phyloP scores from a whole-genome alignment of 169 alveolate genomes.

The Cardiosporidium cionae region DNA sequence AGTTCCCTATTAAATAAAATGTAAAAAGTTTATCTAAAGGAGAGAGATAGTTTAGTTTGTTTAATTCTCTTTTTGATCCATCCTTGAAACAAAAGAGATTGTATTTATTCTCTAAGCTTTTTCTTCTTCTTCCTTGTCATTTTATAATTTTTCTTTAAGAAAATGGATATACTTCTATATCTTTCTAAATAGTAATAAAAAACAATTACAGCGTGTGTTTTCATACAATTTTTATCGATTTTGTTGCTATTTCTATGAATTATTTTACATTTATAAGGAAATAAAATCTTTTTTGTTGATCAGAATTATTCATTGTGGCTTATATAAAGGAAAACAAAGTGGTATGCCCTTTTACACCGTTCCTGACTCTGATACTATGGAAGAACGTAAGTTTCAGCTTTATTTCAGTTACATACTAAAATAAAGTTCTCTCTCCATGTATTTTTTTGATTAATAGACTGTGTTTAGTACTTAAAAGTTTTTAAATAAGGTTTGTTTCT shows the following conservation, averaged over 20 bases:
- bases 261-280: background rate
- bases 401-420: no score
- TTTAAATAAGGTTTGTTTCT: no score
- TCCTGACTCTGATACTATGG: no score
- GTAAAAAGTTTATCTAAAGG: no score
- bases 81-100: background rate
- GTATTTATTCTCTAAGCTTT: background rate
- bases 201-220: background rate
- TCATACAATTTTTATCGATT: background rate
- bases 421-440: no score
- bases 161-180: background rate
- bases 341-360: conserved; percentile 11
- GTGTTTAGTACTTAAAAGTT: no score
- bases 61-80: background rate
- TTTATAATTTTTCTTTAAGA: background rate
- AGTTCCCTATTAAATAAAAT: background rate
- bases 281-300: background rate
- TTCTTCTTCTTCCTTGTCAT: background rate
- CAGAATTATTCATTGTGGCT: conserved; percentile 21
- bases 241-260: background rate
- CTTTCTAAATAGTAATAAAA: no score
- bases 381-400: no score
- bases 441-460: no score
- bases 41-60: background rate
- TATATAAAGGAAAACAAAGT: background rate